A percentile compares a stretch with the other conserved stretches of the same genome.
phyloP scores from a whole-genome alignment of 2,329 filamentous ascomycete species.

The Alternaria atra region DNA sequence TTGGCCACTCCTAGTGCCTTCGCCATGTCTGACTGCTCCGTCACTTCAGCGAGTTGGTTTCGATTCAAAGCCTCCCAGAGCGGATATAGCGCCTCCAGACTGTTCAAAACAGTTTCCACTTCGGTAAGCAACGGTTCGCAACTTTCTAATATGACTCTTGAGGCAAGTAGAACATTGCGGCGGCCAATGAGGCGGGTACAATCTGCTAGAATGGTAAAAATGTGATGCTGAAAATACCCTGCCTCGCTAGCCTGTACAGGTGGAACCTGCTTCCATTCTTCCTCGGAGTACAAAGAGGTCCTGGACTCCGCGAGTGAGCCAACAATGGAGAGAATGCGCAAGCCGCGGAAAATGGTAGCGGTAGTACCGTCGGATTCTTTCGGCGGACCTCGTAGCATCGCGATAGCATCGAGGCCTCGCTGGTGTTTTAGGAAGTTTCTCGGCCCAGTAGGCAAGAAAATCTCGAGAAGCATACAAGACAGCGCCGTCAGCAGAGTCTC shows the following conservation, averaged over 20 bases:
- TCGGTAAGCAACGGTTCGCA: constrained; percentile 17
- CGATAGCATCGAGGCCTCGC: constrained; percentile 39
- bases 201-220: constrained; percentile 36
- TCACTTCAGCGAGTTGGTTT: constrained; percentile 9
- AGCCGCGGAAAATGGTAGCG: constrained; percentile 27
- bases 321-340: constrained; percentile 37
- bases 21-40: constrained; percentile 11
- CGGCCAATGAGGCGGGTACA: constrained; percentile 31
- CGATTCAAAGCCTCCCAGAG: constrained; percentile 28
- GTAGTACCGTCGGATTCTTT: constrained; percentile 14
- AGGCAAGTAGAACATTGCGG: constrained; percentile 14
- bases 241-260: constrained; percentile 15
- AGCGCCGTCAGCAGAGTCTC: constrained; percentile 38
- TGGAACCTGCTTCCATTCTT: constrained; percentile 37
- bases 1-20: constrained; percentile 28
- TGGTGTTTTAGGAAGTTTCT: constrained; percentile 41
- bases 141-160: background rate
- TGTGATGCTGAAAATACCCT: constrained; percentile 27
- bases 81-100: constrained; percentile 20
- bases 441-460: constrained; percentile 39
- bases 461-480: constrained; percentile 40
- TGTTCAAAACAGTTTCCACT: constrained; percentile 7
- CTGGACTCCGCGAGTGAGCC: constrained; percentile 29
- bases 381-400: constrained; percentile 35
- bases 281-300: constrained; percentile 29